Conservation (phyloP, 208 protist genomes). For the Trypanosoma rangeli region DNA sequence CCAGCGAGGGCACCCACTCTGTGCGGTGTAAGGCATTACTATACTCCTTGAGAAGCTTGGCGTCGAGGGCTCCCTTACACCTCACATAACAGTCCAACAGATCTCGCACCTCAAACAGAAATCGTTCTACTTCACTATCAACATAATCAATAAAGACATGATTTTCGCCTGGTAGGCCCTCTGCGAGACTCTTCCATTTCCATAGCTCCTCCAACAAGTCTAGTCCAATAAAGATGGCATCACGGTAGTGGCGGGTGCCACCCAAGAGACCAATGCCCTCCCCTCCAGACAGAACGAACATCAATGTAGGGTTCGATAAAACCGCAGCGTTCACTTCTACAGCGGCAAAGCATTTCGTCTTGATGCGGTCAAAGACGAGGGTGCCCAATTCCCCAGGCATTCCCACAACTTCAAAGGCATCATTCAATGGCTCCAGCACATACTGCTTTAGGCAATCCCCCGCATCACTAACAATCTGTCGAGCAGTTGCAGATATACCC, state of each 20-base stretch:
- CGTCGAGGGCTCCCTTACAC: constrained; percentile 57
- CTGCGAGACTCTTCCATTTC: constrained; percentile 69
- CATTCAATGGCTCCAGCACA: constrained; percentile 66
- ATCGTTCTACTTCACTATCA: constrained; percentile 55
- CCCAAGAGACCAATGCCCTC: constrained; percentile 64
- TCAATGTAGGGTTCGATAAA: constrained; percentile 51
- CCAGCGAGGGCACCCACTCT: constrained; percentile 76
- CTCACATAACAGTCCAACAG: constrained; percentile 63
- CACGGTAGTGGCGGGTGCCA: constrained; percentile 53
- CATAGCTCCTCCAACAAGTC: constrained; percentile 80
- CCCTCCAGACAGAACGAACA: constrained; percentile 71
- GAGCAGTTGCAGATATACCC: constrained; percentile 41
- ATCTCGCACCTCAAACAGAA: constrained; percentile 55
- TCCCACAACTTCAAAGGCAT: constrained; percentile 75
- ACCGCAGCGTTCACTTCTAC: constrained; percentile 50
- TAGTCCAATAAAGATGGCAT: constrained; percentile 78
- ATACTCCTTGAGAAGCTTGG: constrained; percentile 42
- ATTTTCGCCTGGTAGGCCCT: constrained; percentile 59
- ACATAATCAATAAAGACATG: constrained; percentile 70
- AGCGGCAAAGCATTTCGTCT: constrained; percentile 37
- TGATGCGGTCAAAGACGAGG: constrained; percentile 59
- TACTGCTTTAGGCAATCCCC: constrained; percentile 49
- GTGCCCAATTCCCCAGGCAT: constrained; percentile 60
- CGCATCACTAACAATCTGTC: constrained; percentile 46
- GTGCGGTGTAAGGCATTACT: constrained; percentile 37